A percentile compares a stretch with the other conserved stretches of the same genome.
These are phyloP conservation scores for Ustilago bromivora DNA, from an alignment of 1,284 basidiomycete species.

Conservation along the genomic window DNA sequence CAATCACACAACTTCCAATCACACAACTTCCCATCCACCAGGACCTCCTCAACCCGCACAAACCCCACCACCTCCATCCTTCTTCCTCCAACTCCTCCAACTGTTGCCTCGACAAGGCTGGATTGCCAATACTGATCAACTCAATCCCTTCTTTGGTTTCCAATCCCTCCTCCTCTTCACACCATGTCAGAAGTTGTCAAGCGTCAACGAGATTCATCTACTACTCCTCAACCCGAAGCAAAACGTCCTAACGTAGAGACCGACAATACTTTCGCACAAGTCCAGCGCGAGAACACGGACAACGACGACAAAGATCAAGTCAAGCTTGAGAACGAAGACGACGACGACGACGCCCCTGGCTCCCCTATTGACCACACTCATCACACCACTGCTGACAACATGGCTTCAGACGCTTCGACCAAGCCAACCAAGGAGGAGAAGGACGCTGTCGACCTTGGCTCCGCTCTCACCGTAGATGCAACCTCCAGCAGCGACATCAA, in stretches of 20 bases:
- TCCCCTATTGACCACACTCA: background rate
- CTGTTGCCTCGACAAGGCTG: constrained; percentile 34
- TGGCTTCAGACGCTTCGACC: constrained; percentile 43
- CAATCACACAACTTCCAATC: constrained; percentile 8
- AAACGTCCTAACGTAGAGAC: constrained; percentile 53
- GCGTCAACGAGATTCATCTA: constrained; percentile 56
- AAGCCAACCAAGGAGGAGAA: constrained; percentile 45
- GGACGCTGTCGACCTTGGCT: constrained; percentile 57
- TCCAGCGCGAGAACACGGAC: constrained; percentile 6
- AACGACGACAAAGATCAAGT: constrained; percentile 5
- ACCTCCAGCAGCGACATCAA: constrained; percentile 43
- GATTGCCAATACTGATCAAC: constrained; percentile 44
- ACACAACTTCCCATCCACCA: constrained; percentile 3
- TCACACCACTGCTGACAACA: constrained; percentile 22
- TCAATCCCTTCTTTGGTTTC: constrained; percentile 30
- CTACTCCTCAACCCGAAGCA: constrained; percentile 48
- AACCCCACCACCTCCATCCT: constrained; percentile 3
- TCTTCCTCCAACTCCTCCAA: constrained; percentile 20
- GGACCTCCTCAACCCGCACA: constrained; percentile 15
- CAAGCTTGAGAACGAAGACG: constrained; percentile 17
- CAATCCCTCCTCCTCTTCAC: constrained; percentile 16
- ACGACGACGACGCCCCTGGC: constrained; percentile 17
- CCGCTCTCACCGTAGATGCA: constrained; percentile 36
- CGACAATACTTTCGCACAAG: background rate
- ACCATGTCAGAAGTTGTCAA: constrained; percentile 61